Evolutionary conservation across 768 basidiomycete genomes (phyloP).

Genomic region (Gloeopeniophorella convolvens): DNA sequence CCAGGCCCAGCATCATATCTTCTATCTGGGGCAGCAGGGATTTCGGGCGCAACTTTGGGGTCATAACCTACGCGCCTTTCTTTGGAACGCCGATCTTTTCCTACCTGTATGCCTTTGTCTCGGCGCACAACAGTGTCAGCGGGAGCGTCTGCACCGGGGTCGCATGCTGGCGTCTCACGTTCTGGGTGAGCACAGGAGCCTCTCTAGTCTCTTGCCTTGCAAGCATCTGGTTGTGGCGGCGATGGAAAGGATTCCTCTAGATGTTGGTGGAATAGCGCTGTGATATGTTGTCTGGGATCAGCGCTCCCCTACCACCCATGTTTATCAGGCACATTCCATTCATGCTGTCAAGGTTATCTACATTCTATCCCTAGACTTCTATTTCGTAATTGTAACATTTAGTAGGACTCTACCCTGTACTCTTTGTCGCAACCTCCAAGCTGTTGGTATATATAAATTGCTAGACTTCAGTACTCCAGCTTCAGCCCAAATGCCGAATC

Average conservation of each 20-base stretch:
- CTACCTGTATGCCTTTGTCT: slow-evolving; percentile 67
- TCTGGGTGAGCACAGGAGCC: slow-evolving; percentile 41
- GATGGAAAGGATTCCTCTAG: slow-evolving; percentile 55
- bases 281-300: no score
- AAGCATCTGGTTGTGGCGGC: slow-evolving; percentile 50
- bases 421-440: no score
- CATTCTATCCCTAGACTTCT: no score
- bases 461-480: no score
- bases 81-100: slow-evolving; percentile 71
- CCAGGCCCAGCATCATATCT: slow-evolving; percentile 63
- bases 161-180: slow-evolving; percentile 62
- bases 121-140: slow-evolving; percentile 41
- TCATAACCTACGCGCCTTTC: slow-evolving; percentile 70
- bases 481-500: no score
- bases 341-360: no score
- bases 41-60: slow-evolving; percentile 70
- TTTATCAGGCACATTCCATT: no score
- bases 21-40: slow-evolving; percentile 67
- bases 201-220: slow-evolving; percentile 36
- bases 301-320: no score
- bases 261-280: no score
- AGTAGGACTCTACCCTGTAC: no score
- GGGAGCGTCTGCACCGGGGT: slow-evolving; percentile 48
- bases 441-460: no score
- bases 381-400: no score